phyloP scores from a whole-genome alignment of 441 rosid species.

The Geranium incanum region DNA sequence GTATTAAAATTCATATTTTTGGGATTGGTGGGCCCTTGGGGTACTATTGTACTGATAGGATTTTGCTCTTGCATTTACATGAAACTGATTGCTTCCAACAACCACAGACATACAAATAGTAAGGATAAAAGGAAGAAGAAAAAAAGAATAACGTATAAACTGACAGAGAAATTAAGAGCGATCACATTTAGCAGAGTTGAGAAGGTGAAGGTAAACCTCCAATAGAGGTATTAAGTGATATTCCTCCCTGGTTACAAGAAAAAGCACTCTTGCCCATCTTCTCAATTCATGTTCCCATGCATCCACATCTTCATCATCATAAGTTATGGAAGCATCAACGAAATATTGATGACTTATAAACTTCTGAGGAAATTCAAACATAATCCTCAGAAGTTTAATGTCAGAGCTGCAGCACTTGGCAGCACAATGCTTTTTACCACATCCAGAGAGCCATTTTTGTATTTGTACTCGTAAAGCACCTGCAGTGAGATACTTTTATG shows the following conservation, averaged over 20 bases:
- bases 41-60: background rate
- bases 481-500: constrained; percentile 18
- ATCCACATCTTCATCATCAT: constrained; percentile 82
- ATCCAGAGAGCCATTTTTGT: constrained; percentile 65
- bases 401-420: constrained; percentile 23
- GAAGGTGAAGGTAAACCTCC: constrained; percentile 42
- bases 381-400: constrained; percentile 41
- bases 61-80: background rate
- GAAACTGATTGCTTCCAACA: background rate
- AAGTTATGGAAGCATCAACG: constrained; percentile 31
- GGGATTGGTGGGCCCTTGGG: background rate
- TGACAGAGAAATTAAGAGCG: background rate
- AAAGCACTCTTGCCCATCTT: constrained; percentile 77
- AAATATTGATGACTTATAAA: constrained; percentile 35
- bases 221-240: constrained; percentile 42
- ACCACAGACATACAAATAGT: background rate
- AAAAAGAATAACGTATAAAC: background rate
- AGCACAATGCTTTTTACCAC: constrained; percentile 24
- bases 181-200: constrained; percentile 13
- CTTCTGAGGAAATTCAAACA: constrained; percentile 48
- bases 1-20: no score
- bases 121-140: background rate
- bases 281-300: constrained; percentile 84
- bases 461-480: constrained; percentile 50
- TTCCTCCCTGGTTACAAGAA: constrained; percentile 50